Base-by-base conservation (phyloP, 805 yeast species). In the Ogataea chonburiensis region DNA sequence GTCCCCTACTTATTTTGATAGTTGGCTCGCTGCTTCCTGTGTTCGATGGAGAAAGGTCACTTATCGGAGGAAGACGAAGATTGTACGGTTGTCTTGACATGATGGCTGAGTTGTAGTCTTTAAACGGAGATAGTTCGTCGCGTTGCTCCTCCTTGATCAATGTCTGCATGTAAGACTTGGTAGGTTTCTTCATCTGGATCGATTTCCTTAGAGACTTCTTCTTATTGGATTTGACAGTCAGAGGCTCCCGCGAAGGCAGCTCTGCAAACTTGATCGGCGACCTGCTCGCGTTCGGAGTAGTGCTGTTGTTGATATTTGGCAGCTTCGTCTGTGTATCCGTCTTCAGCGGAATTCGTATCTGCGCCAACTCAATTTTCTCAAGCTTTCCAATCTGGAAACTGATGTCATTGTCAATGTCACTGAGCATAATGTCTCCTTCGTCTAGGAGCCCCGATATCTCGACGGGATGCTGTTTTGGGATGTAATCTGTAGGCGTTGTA, bases 241-340 rank as follows among this genome's bases (percentile, higher is more conserved):
- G 20, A 3, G 64, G 64, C 15, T 56, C 60, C 26, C 61, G 50
- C 8, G 56, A 50, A 3, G 66, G 66, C 28, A 61, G 42, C 29
- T 56, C 55, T 7, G 57, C 57, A 46, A 60, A 61, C 28, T 56
- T 56, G 7, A 60, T 52, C 5, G 64, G 61, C 4, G 62, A 56
- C 30, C 53, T 45, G 7, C 46, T 14, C 0, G 47, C 45, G 5
- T 39, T 43, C 3, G 58, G 54, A 10, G 55, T 51, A 2, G 50
- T 46, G 28, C 52, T 42, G 27, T 35, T 46, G 16, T 46, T 45
- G 24, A 43, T 34, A 18, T 46, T 46, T 2, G 50, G 49, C 5
- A 46, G 20, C 24, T 34, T 41, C 14, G 28, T 26, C 20, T 40
- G 34, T 11, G 22, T 22, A 21, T 42, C 50, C 3, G 47, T 14